A percentile compares a stretch with the other conserved stretches of the same genome.
These are phyloP conservation scores for Zoysia pacifica DNA, from an alignment of 176 grass and related monocot species.

Conservation along the genomic window DNA sequence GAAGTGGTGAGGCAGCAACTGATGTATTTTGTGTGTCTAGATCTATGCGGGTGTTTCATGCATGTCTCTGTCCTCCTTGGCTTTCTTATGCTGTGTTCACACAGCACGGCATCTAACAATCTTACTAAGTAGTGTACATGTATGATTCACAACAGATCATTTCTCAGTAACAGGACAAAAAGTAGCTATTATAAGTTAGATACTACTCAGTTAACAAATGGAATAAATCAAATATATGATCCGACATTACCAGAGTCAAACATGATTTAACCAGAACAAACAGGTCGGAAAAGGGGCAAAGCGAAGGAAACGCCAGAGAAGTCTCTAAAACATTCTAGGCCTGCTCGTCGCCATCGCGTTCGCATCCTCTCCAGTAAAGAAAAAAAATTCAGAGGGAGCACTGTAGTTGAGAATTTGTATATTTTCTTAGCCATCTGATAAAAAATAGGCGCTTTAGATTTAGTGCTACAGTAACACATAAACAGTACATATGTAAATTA, in stretches of 20 bases:
- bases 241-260: neutral
- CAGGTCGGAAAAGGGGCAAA: neutral
- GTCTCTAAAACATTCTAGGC: conserved; percentile 17
- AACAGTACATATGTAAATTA: too few relatives aligned
- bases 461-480: too few relatives aligned
- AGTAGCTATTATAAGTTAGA: neutral
- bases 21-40: neutral
- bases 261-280: neutral
- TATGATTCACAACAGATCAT: neutral
- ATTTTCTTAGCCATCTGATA: too few relatives aligned
- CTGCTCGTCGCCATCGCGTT: conserved; percentile 43
- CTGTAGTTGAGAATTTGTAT: too few relatives aligned
- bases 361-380: too few relatives aligned
- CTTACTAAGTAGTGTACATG: neutral
- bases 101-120: neutral
- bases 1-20: neutral
- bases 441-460: too few relatives aligned
- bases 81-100: neutral
- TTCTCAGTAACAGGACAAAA: neutral
- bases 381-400: too few relatives aligned
- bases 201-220: neutral
- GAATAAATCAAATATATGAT: conserved; percentile 12
- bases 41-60: neutral
- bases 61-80: neutral
- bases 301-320: neutral